Evolutionary conservation across 2,329 filamentous ascomycete species (phyloP).

Genomic region (Pezicula neosporulosa): DNA sequence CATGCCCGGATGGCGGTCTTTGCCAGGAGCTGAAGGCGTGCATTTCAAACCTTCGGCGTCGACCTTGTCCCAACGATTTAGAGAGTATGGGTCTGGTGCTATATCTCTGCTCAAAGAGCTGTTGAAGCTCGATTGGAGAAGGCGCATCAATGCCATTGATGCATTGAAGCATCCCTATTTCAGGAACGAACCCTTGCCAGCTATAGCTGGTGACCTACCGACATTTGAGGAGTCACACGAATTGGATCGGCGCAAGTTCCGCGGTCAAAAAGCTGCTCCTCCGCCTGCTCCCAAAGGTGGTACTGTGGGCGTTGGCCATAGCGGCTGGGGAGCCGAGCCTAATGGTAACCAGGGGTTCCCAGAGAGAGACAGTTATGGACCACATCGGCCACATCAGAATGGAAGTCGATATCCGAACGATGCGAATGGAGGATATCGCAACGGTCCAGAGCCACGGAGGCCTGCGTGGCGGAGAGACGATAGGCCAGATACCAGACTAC

Average conservation of each 20-base stretch:
- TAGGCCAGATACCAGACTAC: slow-evolving; percentile 24
- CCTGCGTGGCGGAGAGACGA: slow-evolving; percentile 28
- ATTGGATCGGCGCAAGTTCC: slow-evolving; percentile 87
- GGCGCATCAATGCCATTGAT: slow-evolving; percentile 88
- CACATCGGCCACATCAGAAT: slow-evolving; percentile 24
- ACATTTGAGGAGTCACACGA: slow-evolving; percentile 94
- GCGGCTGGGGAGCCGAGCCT: slow-evolving; percentile 24
- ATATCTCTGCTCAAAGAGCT: slow-evolving; percentile 80
- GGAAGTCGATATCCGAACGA: slow-evolving; percentile 20
- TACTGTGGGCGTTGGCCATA: slow-evolving; percentile 70
- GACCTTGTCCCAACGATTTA: slow-evolving; percentile 71
- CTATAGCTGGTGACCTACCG: slow-evolving; percentile 83
- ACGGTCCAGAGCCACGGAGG: slow-evolving; percentile 26
- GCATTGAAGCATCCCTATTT: slow-evolving; percentile 93
- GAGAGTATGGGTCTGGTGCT: slow-evolving; percentile 69
- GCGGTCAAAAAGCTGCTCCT: slow-evolving; percentile 77
- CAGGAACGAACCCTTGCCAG: slow-evolving; percentile 71
- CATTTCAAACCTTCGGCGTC: slow-evolving; percentile 58
- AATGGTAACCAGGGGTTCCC: slow-evolving; percentile 19
- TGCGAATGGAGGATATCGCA: slow-evolving; percentile 18
- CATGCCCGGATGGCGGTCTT: slow-evolving; percentile 85
- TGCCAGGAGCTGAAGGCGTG: slow-evolving; percentile 79
- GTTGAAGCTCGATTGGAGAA: slow-evolving; percentile 83
- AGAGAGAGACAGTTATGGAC: slow-evolving; percentile 19
- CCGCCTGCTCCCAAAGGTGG: slow-evolving; percentile 91